Percentiles rank a stretch among this genome's conserved stretches.
These are phyloP conservation scores for Penicillium sp. DNA, from an alignment of 2,329 filamentous ascomycete species.

Conservation along the genomic window DNA sequence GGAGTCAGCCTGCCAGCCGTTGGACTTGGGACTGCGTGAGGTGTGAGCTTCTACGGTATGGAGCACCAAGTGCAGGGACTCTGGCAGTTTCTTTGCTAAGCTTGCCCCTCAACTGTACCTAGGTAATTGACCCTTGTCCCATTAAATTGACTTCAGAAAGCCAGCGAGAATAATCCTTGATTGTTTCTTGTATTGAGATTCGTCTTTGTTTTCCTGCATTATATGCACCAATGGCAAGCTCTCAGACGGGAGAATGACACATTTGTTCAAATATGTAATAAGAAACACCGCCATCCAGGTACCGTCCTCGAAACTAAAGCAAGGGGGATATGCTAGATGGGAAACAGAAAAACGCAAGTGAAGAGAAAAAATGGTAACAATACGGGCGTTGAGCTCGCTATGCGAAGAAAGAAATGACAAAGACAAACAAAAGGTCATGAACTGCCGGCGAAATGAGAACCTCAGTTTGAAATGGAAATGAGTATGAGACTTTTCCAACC, in stretches of 20 bases:
- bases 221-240: neutral
- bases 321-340: slow-evolving; percentile 12
- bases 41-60: neutral
- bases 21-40: neutral
- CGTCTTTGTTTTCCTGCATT: neutral
- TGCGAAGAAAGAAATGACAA: slow-evolving; percentile 35
- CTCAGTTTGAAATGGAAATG: slow-evolving; percentile 32
- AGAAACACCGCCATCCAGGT: slow-evolving; percentile 3
- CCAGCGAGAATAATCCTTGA: neutral
- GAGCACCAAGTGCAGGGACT: no score
- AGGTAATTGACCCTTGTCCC: neutral
- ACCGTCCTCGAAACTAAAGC: slow-evolving; percentile 10
- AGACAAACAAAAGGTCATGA: slow-evolving; percentile 31
- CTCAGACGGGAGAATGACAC: neutral
- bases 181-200: neutral
- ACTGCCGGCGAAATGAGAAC: slow-evolving; percentile 26
- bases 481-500: slow-evolving; percentile 48
- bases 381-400: slow-evolving; percentile 42
- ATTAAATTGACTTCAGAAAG: neutral
- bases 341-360: slow-evolving; percentile 9
- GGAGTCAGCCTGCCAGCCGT: neutral
- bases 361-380: slow-evolving; percentile 25
- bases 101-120: no score
- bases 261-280: neutral
- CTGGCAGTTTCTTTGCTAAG: neutral